Evolutionary conservation across 176 grass and related monocot genomes (phyloP).

Genomic region (Phoenix roebelenii): DNA sequence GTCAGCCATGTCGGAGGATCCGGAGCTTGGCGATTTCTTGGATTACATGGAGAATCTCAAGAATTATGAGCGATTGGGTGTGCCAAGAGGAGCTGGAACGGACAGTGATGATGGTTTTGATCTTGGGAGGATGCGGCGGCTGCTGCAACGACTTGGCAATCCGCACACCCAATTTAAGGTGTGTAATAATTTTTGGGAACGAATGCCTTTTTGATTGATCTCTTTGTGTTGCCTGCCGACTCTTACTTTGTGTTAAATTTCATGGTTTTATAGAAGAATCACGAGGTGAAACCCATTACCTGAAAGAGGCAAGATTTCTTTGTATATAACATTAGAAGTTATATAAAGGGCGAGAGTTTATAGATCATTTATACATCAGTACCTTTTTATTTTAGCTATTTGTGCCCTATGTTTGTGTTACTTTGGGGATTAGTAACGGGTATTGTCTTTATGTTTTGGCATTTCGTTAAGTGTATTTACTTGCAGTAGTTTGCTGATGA

Average conservation of each 20-base stretch:
- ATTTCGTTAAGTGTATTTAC: too few species aligned
- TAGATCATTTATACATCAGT: too few species aligned
- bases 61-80: slow-evolving; percentile 73
- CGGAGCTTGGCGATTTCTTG: slow-evolving; percentile 43
- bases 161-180: slow-evolving; percentile 71
- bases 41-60: slow-evolving; percentile 73
- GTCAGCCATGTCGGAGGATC: slow-evolving; percentile 12
- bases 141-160: slow-evolving; percentile 52
- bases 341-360: too few species aligned
- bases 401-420: too few species aligned
- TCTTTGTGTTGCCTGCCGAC: neutral
- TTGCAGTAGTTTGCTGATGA: too few species aligned
- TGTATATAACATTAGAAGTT: too few species aligned
- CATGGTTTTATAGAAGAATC: neutral
- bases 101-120: slow-evolving; percentile 82
- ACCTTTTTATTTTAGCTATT: too few species aligned
- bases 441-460: too few species aligned
- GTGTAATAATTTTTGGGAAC: neutral
- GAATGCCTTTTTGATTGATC: neutral
- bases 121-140: slow-evolving; percentile 71
- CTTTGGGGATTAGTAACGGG: too few species aligned
- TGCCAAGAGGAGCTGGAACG: slow-evolving; percentile 64
- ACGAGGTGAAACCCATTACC: too few species aligned
- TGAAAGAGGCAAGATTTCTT: too few species aligned
- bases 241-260: neutral